A percentile compares a stretch with the other conserved stretches of the same genome.
phyloP scores from a whole-genome alignment of 176 grass and related monocot species.

The Themeda triandra region DNA sequence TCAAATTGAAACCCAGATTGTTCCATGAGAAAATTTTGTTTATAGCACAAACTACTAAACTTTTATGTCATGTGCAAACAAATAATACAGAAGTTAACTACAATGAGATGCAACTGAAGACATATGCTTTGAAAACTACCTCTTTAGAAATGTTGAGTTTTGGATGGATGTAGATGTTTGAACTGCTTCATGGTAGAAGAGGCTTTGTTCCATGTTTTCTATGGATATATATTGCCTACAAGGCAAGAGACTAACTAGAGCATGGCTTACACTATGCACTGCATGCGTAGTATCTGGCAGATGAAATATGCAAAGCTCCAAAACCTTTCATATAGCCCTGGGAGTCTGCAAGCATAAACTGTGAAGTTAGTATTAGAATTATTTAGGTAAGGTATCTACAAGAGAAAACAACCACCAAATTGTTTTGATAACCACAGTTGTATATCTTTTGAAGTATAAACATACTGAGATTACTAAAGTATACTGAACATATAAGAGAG shows the following conservation, averaged over 20 bases:
- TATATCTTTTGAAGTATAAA: not conserved
- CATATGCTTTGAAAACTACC: not conserved
- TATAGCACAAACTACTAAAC: not conserved
- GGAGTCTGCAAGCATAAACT: constrained; percentile 21
- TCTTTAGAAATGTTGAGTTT: constrained; percentile 10
- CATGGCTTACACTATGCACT: not conserved
- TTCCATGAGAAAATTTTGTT: not conserved
- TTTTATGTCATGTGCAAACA: not conserved
- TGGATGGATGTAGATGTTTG: not conserved
- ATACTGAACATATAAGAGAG: not conserved
- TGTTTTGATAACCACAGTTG: not conserved
- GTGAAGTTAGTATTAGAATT: constrained; percentile 4
- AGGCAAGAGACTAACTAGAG: not conserved
- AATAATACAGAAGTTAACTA: not conserved
- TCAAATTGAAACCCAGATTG: not conserved
- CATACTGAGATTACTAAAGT: not conserved
- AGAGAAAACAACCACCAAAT: not conserved
- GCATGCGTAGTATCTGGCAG: not conserved
- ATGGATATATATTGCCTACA: constrained; percentile 18
- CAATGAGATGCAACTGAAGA: constrained; percentile 15
- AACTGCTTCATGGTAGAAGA: not conserved
- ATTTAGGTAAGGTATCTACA: constrained; percentile 6
- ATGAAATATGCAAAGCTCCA: constrained; percentile 4
- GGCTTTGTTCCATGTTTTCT: not conserved
- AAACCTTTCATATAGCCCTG: not conserved